phyloP scores from a whole-genome alignment of 129 eudicot genomes.

The Kitagawia praeruptora region DNA sequence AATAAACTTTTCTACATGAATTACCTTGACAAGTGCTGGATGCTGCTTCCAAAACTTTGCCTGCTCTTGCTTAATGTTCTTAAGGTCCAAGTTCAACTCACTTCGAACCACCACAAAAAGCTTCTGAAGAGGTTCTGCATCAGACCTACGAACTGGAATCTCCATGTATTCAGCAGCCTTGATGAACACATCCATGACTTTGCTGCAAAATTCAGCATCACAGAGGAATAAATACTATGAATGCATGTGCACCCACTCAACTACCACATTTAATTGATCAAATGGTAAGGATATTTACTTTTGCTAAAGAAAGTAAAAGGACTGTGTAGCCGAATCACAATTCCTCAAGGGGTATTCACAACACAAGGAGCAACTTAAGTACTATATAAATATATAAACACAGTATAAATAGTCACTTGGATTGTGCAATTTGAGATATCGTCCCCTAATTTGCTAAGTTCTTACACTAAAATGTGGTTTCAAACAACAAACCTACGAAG shows the following conservation, averaged over 20 bases:
- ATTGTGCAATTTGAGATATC: neutral
- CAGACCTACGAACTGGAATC: constrained; percentile 83
- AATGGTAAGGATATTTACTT: neutral
- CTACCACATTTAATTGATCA: neutral
- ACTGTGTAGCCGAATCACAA: neutral
- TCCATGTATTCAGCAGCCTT: constrained; percentile 90
- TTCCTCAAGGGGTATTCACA: neutral
- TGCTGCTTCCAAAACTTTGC: constrained; percentile 97
- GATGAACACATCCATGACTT: constrained; percentile 82
- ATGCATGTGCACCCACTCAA: neutral
- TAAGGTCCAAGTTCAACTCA: constrained; percentile 80
- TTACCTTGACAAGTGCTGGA: constrained; percentile 84
- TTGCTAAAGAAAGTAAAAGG: neutral
- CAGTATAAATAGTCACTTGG: neutral
- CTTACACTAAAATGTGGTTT: neutral
- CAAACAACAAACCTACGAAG: neutral
- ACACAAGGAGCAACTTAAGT: neutral
- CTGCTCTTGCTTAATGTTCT: constrained; percentile 85
- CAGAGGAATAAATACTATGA: neutral
- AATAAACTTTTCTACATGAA: neutral
- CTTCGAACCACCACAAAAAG: constrained; percentile 72
- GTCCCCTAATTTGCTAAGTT: neutral
- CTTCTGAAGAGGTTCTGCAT: constrained; percentile 84
- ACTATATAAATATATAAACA: neutral
- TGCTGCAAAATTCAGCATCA: constrained; percentile 42